phyloP scores from a whole-genome alignment of 352 stramenopile genomes.

The Phytophthora fragariae region DNA sequence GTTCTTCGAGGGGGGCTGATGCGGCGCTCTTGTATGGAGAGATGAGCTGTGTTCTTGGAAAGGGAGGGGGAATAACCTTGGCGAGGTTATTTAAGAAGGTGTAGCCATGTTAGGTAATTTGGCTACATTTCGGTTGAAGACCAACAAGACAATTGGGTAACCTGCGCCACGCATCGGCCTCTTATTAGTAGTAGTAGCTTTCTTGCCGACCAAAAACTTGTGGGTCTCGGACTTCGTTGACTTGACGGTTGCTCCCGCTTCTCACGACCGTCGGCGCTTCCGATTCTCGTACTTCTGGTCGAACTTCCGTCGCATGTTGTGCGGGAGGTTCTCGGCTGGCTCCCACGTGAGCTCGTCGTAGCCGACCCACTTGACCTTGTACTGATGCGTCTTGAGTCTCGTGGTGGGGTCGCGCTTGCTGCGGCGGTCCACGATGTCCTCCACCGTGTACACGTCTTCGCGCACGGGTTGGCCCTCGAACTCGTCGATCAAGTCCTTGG shows the following conservation, averaged over 20 bases:
- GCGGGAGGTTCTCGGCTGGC: slow-evolving; percentile 75
- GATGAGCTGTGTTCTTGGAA: slow-evolving; percentile 19
- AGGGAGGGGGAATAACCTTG: slow-evolving; percentile 9
- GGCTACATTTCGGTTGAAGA: neutral
- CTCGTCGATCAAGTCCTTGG: slow-evolving; percentile 83
- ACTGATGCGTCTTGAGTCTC: slow-evolving; percentile 77
- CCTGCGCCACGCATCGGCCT: no score
- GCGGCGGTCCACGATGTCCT: slow-evolving; percentile 76
- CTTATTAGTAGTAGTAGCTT: neutral
- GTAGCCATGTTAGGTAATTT: slow-evolving; percentile 13
- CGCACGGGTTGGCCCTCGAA: slow-evolving; percentile 74
- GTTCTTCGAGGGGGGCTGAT: slow-evolving; percentile 7
- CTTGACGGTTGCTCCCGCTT: neutral
- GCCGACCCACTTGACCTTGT: slow-evolving; percentile 88
- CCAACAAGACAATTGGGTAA: no score
- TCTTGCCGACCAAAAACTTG: neutral
- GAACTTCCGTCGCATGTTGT: slow-evolving; percentile 83
- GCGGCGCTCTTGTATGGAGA: slow-evolving; percentile 24
- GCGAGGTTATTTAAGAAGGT: neutral
- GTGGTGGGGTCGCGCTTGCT: slow-evolving; percentile 70
- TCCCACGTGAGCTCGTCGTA: slow-evolving; percentile 87
- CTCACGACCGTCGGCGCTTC: slow-evolving; percentile 29
- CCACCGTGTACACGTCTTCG: slow-evolving; percentile 82
- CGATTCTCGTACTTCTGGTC: slow-evolving; percentile 75
- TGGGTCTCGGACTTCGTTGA: neutral